Percentiles rank a stretch among this genome's conserved stretches.
phyloP scores from a whole-genome alignment of 2,329 filamentous ascomycete species.

The Penicillium sp. region DNA sequence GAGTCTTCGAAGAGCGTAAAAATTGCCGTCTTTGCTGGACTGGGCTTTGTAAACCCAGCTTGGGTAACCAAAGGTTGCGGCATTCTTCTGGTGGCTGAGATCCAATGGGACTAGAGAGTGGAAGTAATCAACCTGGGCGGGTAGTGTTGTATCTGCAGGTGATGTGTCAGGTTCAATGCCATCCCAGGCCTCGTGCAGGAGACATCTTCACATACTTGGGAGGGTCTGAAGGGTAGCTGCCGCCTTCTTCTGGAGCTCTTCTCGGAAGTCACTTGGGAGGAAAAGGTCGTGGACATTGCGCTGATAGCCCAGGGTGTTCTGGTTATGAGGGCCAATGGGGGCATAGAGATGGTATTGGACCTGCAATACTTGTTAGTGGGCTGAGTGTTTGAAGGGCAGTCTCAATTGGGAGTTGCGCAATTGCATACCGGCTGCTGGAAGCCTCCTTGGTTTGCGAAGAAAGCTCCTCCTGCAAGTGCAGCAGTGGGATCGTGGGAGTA shows the following conservation, averaged over 20 bases:
- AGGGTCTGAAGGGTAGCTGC: conserved; percentile 86
- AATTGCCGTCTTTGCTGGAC: conserved; percentile 83
- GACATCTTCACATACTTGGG: conserved; percentile 63
- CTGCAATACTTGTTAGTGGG: conserved; percentile 47
- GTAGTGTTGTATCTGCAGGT: conserved; percentile 68
- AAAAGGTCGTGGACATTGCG: conserved; percentile 90
- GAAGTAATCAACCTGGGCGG: conserved; percentile 79
- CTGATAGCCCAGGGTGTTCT: conserved; percentile 84
- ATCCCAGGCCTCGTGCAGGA: background rate
- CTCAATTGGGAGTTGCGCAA: background rate
- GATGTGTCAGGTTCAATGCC: background rate
- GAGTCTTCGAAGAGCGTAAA: conserved; percentile 85
- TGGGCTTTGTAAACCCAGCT: conserved; percentile 97
- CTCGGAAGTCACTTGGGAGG: conserved; percentile 81
- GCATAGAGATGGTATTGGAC: conserved; percentile 93
- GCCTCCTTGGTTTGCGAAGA: conserved; percentile 65
- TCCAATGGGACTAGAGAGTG: conserved; percentile 92
- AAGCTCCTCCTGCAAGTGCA: conserved; percentile 64
- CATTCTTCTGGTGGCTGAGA: conserved; percentile 77
- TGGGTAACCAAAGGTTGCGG: conserved; percentile 80
- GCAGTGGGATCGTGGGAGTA: conserved; percentile 73
- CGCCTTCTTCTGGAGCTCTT: conserved; percentile 86
- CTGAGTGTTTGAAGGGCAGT: background rate
- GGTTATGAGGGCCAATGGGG: conserved; percentile 79
- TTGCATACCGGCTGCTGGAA: conserved; percentile 67